Evolutionary conservation across 352 stramenopile genomes (phyloP), one percentile per base, ranked within the genome.

Genomic region (Blastocystis hominis): DNA sequence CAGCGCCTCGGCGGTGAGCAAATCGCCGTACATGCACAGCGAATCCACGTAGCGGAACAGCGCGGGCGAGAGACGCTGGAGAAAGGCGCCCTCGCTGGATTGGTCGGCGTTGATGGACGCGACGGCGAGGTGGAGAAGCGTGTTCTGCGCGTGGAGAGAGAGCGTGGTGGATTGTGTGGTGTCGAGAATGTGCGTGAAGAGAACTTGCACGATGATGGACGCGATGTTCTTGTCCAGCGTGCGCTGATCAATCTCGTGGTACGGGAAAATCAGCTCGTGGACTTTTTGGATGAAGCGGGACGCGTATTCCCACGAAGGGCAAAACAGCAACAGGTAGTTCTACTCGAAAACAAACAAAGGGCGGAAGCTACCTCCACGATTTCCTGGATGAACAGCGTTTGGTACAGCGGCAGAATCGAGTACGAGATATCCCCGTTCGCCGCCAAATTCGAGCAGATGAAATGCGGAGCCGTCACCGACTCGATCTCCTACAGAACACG

Each of bases 21-120:
- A 17, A 20, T 84, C 72, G 3, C 72, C 50, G 15, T 64, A 66
- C 36, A 68, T 53, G 38, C 47, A 64, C 3, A 84, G 50, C 36
- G 72, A 68, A 30, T 84, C 72, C 2, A 84, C 72, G 36, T 47
- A 84, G 17, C 62, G 66, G 55, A 84, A 84, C 17, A 84, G 36
- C 17, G 72, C 72, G 24, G 72, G 50, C 2, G 72, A 84, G 56
- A 69, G 68, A 17, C 72, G 72, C 56, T 84, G 72, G 1, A 84
- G 24, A 34, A 84, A 66, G n/a, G 68, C 47, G 10, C 13, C 34
- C 15, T 30, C 34, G 17, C 38, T 64, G 50, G 50, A 46, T 15
- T 42, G 7, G 36, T 30, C 54, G 0, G 72, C 36, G 44, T 50
- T 68, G 72, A 84, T 84, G 20, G 72, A 64, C 1, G 17, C 24